Evolutionary conservation across 495 filamentous ascomycete species (phyloP).

Genomic region (Penicillium crystallinum): DNA sequence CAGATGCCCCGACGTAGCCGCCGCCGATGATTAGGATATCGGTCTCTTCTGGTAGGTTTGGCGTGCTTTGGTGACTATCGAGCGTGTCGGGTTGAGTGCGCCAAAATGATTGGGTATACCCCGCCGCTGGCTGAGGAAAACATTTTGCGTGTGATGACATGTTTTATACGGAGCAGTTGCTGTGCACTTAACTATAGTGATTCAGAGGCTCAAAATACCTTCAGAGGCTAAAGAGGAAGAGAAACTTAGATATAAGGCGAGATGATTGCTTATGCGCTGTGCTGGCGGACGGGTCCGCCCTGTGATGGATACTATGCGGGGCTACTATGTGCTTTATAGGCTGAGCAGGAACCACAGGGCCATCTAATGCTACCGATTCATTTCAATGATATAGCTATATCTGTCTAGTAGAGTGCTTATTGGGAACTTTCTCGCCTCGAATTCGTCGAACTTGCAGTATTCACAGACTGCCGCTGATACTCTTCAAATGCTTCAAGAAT

Average conservation of each 20-base stretch:
- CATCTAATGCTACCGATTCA: not conserved
- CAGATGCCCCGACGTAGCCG: conserved; percentile 60
- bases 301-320: not conserved
- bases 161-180: no score
- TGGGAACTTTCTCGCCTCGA: not conserved
- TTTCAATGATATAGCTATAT: not conserved
- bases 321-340: not conserved
- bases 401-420: not conserved
- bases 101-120: conserved; percentile 66
- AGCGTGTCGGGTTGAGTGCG: conserved; percentile 50
- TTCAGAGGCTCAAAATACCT: no score
- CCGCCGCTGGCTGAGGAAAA: conserved; percentile 21
- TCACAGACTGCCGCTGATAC: not conserved
- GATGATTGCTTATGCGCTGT: not conserved
- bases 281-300: not conserved
- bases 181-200: no score
- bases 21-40: conserved; percentile 68
- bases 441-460: not conserved
- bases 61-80: conserved; percentile 47
- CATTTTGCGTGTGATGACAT: not conserved
- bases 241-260: not conserved
- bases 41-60: conserved; percentile 43
- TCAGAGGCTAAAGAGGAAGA: no score
- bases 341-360: not conserved
- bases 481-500: conserved; percentile 2